Conservation (phyloP, 805 yeast genomes). For the Candida krabiensis region DNA sequence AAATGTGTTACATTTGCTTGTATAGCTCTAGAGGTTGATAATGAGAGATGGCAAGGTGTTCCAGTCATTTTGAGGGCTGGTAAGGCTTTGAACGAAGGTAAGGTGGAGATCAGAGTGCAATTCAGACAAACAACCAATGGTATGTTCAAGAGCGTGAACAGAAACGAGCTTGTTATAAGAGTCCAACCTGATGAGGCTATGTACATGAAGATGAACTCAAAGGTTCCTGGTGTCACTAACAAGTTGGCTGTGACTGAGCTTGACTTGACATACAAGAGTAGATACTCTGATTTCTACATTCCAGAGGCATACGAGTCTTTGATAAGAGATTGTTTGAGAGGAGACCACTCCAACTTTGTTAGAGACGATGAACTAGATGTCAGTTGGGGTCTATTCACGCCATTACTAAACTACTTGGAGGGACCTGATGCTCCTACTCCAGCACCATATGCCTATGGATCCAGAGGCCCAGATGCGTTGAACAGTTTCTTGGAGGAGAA, state of each 20-base stretch:
- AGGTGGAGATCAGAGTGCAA: constrained; percentile 94
- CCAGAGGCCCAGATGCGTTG: constrained; percentile 80
- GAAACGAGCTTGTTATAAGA: constrained; percentile 92
- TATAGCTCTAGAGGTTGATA: constrained; percentile 69
- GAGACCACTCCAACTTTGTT: constrained; percentile 96
- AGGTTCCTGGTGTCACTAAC: constrained; percentile 88
- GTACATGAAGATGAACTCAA: constrained; percentile 88
- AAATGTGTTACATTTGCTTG: constrained; percentile 94
- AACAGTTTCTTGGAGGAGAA: constrained; percentile 61
- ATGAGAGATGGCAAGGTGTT: constrained; percentile 98
- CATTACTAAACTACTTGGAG: constrained; percentile 79
- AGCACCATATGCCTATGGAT: constrained; percentile 77
- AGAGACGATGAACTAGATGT: constrained; percentile 96
- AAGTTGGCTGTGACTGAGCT: constrained; percentile 84
- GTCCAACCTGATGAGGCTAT: constrained; percentile 95
- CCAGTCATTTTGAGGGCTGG: constrained; percentile 96
- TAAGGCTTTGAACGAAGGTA: constrained; percentile 91
- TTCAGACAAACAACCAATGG: constrained; percentile 85
- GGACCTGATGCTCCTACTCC: constrained; percentile 67
- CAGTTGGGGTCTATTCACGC: constrained; percentile 93
- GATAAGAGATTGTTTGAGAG: constrained; percentile 84
- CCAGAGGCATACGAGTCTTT: constrained; percentile 98
- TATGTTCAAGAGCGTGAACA: constrained; percentile 74
- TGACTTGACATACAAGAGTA: constrained; percentile 78
- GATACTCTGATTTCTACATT: constrained; percentile 87